These are phyloP conservation scores for Elsinoe arachidis DNA, from an alignment of 2,329 filamentous ascomycete genomes.

Conservation along the genomic window DNA sequence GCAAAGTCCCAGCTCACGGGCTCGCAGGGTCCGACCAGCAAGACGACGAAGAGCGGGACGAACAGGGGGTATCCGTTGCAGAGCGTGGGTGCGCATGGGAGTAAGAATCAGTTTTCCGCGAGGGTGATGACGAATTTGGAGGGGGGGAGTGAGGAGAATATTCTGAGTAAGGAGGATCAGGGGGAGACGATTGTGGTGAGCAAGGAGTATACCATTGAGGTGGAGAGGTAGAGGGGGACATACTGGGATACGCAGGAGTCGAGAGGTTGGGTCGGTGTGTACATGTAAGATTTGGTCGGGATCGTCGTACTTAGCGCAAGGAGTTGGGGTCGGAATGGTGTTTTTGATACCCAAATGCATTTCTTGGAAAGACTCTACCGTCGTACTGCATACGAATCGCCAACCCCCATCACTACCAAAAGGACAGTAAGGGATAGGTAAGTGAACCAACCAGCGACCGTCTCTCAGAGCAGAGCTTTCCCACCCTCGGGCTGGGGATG, in stretches of 20 bases:
- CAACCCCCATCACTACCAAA: no score
- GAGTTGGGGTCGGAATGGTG: neutral
- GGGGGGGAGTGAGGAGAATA: constrained; percentile 11
- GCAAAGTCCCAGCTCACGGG: neutral
- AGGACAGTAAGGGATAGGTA: no score
- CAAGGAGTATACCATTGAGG: constrained; percentile 4
- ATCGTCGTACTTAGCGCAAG: neutral
- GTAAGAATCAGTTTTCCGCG: constrained; percentile 8
- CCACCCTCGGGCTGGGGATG: no score
- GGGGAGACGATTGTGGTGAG: constrained; percentile 1
- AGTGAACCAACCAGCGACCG: no score
- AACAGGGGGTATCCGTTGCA: neutral
- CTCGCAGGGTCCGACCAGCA: neutral
- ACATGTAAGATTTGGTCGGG: no score
- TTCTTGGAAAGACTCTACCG: neutral
- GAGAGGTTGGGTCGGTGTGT: no score
- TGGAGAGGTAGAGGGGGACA: neutral
- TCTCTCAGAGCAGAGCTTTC: no score
- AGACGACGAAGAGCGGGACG: constrained; percentile 1
- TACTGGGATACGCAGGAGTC: neutral
- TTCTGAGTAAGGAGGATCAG: constrained; percentile 1
- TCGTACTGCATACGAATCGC: no score
- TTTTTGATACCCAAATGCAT: neutral
- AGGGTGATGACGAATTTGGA: constrained; percentile 8
- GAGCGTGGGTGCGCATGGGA: neutral